Conservation (phyloP, 352 stramenopile genomes). For the Pythium diclinum region DNA sequence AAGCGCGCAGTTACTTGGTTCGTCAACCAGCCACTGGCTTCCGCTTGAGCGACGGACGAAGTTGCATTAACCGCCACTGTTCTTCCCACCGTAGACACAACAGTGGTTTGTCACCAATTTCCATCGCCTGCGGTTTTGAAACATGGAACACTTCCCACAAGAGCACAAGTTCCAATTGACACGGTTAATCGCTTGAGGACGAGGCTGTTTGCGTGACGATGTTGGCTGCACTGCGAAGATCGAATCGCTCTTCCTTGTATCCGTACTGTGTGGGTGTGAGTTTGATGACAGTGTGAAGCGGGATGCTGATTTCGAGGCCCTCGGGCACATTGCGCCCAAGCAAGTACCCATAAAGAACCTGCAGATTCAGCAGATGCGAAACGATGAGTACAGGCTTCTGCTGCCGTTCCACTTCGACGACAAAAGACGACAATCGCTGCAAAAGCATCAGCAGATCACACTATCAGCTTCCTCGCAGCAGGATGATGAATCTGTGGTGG, state of each 20-base stretch:
- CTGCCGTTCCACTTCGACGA: slow-evolving; percentile 44
- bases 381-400: slow-evolving; percentile 42
- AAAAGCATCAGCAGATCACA: neutral
- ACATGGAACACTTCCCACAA: neutral
- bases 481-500: neutral
- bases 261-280: slow-evolving; percentile 46
- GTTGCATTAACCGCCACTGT: neutral
- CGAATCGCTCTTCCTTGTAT: slow-evolving; percentile 46
- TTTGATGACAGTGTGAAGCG: slow-evolving; percentile 45
- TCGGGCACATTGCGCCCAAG: slow-evolving; percentile 32
- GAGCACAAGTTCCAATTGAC: too few species aligned
- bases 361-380: slow-evolving; percentile 41
- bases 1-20: slow-evolving; percentile 53
- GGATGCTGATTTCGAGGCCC: slow-evolving; percentile 35
- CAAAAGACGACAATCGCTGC: slow-evolving; percentile 43
- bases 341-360: slow-evolving; percentile 47
- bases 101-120: slow-evolving; percentile 68
- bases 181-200: neutral
- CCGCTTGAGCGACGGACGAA: neutral
- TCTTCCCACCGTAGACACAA: slow-evolving; percentile 32
- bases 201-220: neutral
- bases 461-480: neutral
- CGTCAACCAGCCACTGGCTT: neutral
- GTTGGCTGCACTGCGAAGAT: slow-evolving; percentile 22
- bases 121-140: slow-evolving; percentile 42